These are phyloP conservation scores for Blastobotrys chiropterorum DNA, from an alignment of 805 yeast genomes.

Conservation along the genomic window DNA sequence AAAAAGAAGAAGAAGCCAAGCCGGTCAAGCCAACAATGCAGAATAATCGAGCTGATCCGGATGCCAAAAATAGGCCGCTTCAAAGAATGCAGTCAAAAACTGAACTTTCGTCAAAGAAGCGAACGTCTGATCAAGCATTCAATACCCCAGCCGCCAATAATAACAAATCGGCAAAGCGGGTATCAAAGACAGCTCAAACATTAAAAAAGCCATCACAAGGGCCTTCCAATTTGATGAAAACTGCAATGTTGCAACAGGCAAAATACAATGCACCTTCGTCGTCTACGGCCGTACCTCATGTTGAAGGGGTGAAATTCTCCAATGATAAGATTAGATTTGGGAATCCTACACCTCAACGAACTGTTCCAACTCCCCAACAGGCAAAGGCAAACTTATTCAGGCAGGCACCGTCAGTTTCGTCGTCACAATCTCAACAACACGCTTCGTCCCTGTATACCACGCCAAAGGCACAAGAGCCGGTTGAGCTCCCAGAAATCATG, in stretches of 20 bases:
- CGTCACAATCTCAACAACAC: not conserved
- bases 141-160: conserved; percentile 2
- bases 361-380: conserved; percentile 1
- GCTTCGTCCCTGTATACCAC: conserved; percentile 4
- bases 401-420: conserved; percentile 10
- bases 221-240: conserved; percentile 29
- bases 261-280: conserved; percentile 10
- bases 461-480: not conserved
- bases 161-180: not conserved
- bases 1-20: not conserved
- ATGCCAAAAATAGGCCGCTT: not conserved
- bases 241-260: conserved; percentile 32
- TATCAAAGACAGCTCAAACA: not conserved
- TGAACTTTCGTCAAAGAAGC: conserved; percentile 1
- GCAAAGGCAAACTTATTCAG: conserved; percentile 3
- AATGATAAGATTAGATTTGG: conserved; percentile 28
- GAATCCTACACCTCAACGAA: not conserved
- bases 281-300: conserved; percentile 19
- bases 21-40: too few relatives aligned
- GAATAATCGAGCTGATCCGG: not conserved
- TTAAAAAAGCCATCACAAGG: conserved; percentile 3
- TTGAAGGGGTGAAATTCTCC: conserved; percentile 31
- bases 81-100: not conserved
- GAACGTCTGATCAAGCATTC: conserved; percentile 7
- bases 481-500: conserved; percentile 28